A percentile compares a stretch with the other conserved stretches of the same genome.
Evolutionary conservation across 139 green algal species (phyloP).

Genomic region (Coccomyxa sp.): DNA sequence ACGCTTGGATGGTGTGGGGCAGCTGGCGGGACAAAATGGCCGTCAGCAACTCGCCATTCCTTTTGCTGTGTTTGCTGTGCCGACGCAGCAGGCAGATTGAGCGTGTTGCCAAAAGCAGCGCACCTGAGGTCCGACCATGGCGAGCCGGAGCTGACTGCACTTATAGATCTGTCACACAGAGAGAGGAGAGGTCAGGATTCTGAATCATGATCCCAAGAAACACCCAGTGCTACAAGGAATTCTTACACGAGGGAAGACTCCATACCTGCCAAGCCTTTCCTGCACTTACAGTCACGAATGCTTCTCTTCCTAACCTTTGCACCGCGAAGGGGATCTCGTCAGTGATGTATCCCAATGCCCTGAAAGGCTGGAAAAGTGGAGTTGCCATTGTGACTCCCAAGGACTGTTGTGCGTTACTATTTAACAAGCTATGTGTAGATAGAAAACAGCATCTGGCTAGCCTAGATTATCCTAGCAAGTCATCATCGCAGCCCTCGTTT

Average conservation of each 20-base stretch:
- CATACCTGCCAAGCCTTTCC: constrained; percentile 90
- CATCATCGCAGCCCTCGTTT: too few relatives aligned
- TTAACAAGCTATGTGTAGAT: too few relatives aligned
- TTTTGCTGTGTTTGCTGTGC: not conserved
- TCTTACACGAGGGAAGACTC: not conserved
- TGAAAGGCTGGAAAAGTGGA: constrained; percentile 78
- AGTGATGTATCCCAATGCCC: constrained; percentile 88
- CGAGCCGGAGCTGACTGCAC: constrained; percentile 70
- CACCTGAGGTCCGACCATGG: constrained; percentile 73
- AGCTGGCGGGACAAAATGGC: constrained; percentile 48
- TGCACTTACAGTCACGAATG: constrained; percentile 81
- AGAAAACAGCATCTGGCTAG: too few relatives aligned
- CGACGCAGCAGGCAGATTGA: not conserved
- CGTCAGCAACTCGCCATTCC: not conserved
- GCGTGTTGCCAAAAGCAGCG: not conserved
- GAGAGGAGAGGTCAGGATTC: not conserved
- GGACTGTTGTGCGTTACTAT: too few relatives aligned
- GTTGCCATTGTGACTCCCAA: not conserved
- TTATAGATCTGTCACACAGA: constrained; percentile 76
- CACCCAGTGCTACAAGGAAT: not conserved
- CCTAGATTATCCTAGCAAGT: too few relatives aligned
- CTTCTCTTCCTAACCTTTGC: constrained; percentile 71
- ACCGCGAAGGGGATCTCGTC: constrained; percentile 81
- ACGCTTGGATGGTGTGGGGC: constrained; percentile 52
- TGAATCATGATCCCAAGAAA: not conserved